Conservation (phyloP, 108 stramenopile species). For the Skeletonema grethae region DNA sequence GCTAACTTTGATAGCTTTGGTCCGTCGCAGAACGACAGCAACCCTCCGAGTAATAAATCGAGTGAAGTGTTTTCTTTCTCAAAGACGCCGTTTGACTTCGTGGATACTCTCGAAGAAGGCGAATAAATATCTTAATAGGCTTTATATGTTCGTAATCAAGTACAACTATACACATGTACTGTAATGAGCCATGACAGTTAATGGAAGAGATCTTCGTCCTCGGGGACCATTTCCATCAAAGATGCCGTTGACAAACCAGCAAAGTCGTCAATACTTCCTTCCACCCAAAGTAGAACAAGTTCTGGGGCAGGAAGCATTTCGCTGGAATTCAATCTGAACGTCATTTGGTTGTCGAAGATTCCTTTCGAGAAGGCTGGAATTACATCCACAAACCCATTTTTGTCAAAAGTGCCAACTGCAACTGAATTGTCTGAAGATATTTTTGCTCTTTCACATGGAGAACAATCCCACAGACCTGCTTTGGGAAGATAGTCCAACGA, state of each 20-base stretch:
- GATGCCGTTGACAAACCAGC: not conserved
- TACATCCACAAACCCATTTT: not conserved
- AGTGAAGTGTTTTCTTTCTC: constrained; percentile 8
- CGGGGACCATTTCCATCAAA: not conserved
- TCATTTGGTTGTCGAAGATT: not conserved
- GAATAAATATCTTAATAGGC: constrained; percentile 1
- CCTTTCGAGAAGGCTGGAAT: not conserved
- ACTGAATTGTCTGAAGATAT: not conserved
- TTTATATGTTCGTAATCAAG: constrained; percentile 84
- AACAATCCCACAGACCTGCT: not conserved
- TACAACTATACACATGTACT: not conserved
- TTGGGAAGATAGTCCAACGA: not conserved
- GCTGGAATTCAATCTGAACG: not conserved
- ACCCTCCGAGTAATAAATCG: not conserved
- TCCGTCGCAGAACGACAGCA: not conserved
- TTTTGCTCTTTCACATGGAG: not conserved
- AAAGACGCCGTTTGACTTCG: constrained; percentile 21
- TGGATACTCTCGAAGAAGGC: constrained; percentile 12
- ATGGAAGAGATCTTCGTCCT: not conserved
- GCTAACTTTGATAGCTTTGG: constrained; percentile 35
- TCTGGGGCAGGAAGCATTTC: not conserved
- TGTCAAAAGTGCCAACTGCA: not conserved
- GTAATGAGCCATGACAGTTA: not conserved
- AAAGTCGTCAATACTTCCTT: not conserved
- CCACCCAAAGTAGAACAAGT: not conserved